phyloP scores from a whole-genome alignment of 75 land plant species.

The Ceratopteris richardii region DNA sequence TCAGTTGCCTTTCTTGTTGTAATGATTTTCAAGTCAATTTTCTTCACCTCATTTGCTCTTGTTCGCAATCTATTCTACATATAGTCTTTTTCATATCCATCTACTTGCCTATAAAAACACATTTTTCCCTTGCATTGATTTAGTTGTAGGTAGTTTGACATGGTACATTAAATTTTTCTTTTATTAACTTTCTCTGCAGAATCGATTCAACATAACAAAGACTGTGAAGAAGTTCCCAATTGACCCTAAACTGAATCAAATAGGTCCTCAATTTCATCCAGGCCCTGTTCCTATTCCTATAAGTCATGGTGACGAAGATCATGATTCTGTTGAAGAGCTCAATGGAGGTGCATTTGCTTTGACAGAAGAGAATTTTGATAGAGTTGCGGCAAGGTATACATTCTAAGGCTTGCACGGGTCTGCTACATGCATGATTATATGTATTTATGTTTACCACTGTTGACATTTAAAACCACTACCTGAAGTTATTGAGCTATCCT shows the following conservation, averaged over 20 bases:
- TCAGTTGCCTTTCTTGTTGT: not conserved
- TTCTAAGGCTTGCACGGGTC: not conserved
- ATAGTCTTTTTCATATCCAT: too few species aligned
- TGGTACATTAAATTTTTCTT: too few species aligned
- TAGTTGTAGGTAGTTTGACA: too few species aligned
- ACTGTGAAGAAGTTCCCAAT: conserved; percentile 88
- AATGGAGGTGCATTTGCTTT: conserved; percentile 67
- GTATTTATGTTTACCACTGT: too few species aligned
- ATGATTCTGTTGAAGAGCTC: conserved; percentile 47
- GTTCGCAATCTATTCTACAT: too few species aligned
- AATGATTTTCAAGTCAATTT: not conserved
- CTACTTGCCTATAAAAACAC: too few species aligned
- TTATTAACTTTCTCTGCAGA: conserved; percentile 70
- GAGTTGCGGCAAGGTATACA: conserved; percentile 58
- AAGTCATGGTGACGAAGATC: conserved; percentile 63
- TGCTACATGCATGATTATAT: too few species aligned
- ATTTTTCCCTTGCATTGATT: too few species aligned
- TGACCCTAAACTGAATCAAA: conserved; percentile 54
- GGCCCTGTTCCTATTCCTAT: conserved; percentile 48
- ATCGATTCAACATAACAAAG: conserved; percentile 92
- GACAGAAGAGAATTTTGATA: conserved; percentile 56
- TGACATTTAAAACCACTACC: too few species aligned
- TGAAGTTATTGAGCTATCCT: too few species aligned
- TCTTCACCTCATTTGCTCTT: not conserved
- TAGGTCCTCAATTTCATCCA: conserved; percentile 78